Base-by-base conservation (phyloP, 805 yeast genomes). In the Lachancea meyersii region DNA sequence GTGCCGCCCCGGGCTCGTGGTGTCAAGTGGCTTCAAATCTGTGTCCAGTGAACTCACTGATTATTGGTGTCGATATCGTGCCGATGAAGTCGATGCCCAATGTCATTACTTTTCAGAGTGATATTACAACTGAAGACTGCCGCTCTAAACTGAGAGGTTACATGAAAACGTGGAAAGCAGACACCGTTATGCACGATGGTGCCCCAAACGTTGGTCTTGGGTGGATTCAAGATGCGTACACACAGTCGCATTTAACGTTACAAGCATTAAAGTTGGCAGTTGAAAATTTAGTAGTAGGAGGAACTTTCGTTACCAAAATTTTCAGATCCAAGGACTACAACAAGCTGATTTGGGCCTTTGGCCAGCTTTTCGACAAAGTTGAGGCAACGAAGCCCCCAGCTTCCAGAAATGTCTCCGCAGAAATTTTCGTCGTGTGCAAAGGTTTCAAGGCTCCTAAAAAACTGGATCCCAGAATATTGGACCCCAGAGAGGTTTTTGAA, bases 1-100 rank as follows among this genome's bases (percentile, higher is more conserved):
- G 98, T 81, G 97, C 97, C 41, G 98, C 98, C 9, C 97, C 97
- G 32, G 98, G 98, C 44, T 87, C 97, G 3, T 93, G 98, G 98
- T 93, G 98, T 75, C 98, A 93, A 70, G 97, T 93, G 34, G 98
- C 98, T 1, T 80, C 95, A 1, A 85, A 88, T 48, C 66, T 87
- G 41, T 88, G 97, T 68, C 97, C 98, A 1, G 72, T 88, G 1
- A 87, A 88, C 64, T 86, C 97, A 0, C 73, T 93, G 52, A 93
- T 93, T 57, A 87, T 93, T 42, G 98, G 98, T 65, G 98, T 93
- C n/a, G 98, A 93, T 76, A 82, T 93, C 57, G 97, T 89, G 26
- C 97, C 97, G 14, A 93, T 93, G 71, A 91, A 87, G 60, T 82
- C 96, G n/a, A 73, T 93, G 61, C 97, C 97, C 20, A 89, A 93